Base-by-base conservation (phyloP, 768 basidiomycete species). In the Boletus fagicola region DNA sequence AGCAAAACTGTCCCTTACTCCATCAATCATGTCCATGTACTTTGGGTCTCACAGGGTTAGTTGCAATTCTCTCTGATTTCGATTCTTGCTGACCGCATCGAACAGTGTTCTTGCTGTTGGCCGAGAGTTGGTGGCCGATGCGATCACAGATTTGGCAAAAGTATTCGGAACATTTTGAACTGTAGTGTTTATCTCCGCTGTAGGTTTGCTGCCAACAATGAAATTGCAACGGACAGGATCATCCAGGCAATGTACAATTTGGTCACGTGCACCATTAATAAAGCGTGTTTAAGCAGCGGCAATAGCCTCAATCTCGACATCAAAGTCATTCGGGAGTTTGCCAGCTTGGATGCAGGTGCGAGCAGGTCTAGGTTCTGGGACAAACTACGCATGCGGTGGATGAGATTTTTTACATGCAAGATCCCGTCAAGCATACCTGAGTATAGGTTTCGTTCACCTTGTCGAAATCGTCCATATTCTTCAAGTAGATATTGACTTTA, bases 341-440 rank as follows among this genome's bases (percentile, higher is more conserved):
- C 80, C 85, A 13, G 84, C 86, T 74, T 90, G 87, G 60, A 92
- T 88, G 69, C 85, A 87, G 10, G 87, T 88, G 53, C 89, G 74
- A 9, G 88, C 83, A 12, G 90, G 90, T 73, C 89, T 89, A 16
- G 81, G 82, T 33, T 68, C 73, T 0, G 82, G 82, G 30, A 82
- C 64, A 10, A 81, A 58, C 80, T 82, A 44, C 15, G 16, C 20
- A 38, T 20, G 16, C 24, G 12, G 16, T 45, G 40, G 30, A 30
- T 62, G 28, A 48, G 53, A 44, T 20, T 18, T 28, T 26, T 30
- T 20, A 22, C 15, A 36, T 18, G 9, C 38, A 24, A 44, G 38
- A 22, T 35, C 18, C 12, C 5, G 53, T 43, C 24, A 38, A 48
- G 57, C 68, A 45, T 56, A 80, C 83, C 75, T 81, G 76, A 53